Evolutionary conservation across 208 protist genomes (phyloP).

Genomic region (Balamuthia mandrillaris): DNA sequence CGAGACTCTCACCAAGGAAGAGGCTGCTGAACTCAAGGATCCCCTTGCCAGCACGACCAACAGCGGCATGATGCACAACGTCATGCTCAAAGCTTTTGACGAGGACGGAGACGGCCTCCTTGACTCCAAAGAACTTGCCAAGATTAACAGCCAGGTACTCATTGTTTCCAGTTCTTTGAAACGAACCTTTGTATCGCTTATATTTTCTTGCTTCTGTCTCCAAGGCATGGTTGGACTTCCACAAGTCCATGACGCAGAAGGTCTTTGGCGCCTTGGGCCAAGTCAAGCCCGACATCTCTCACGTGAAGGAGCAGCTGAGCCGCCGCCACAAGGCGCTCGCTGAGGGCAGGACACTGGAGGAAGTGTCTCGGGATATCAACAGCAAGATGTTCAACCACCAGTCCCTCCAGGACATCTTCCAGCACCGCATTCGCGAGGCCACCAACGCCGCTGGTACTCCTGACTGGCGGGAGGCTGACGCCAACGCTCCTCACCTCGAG

Average conservation of each 20-base stretch:
- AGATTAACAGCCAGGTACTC: constrained; percentile 16
- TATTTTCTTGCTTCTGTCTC: background rate
- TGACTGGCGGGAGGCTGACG: no score
- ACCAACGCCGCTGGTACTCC: no score
- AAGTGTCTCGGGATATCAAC: no score
- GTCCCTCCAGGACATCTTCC: no score
- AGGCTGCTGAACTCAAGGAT: no score
- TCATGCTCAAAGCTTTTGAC: constrained; percentile 34
- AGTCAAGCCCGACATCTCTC: background rate
- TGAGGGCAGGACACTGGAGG: no score
- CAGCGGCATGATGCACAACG: background rate
- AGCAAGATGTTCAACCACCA: no score
- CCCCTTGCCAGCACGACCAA: background rate
- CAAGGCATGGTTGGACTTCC: constrained; percentile 4
- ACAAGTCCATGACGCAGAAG: background rate
- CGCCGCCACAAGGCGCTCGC: no score
- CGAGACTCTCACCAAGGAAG: no score
- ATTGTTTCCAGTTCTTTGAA: background rate
- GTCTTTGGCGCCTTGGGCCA: background rate
- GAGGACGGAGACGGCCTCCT: constrained; percentile 2
- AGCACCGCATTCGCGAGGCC: no score
- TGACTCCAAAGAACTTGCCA: background rate
- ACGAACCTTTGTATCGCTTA: background rate
- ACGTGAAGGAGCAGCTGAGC: no score
- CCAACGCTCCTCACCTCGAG: no score